Evolutionary conservation across 768 basidiomycete species (phyloP).

Genomic region (Amanita rubescens): DNA sequence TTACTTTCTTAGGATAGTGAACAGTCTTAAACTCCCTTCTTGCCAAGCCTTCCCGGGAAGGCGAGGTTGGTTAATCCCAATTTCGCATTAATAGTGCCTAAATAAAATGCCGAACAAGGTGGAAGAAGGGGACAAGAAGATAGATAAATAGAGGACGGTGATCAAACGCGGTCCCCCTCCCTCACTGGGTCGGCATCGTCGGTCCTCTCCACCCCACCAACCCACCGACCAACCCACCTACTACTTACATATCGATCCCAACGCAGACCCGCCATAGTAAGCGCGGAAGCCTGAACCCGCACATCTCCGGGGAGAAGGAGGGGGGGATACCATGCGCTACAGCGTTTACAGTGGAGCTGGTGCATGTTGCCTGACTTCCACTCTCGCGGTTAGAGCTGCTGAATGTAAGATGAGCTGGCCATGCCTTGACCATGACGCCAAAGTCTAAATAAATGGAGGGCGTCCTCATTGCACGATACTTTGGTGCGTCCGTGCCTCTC

Average conservation of each 20-base stretch:
- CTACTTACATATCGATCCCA: no score
- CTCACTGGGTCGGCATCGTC: neutral
- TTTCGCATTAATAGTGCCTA: neutral
- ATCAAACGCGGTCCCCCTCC: neutral
- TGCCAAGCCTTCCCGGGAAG: neutral
- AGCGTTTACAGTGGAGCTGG: neutral
- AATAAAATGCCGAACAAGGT: neutral
- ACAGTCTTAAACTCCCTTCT: neutral
- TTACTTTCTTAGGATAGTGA: no score
- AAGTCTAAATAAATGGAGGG: slow-evolving; percentile 3
- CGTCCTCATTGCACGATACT: neutral
- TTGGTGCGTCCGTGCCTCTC: neutral
- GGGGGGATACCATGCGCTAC: neutral
- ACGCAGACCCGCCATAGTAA: neutral
- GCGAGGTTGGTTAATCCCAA: neutral
- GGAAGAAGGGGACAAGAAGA: neutral
- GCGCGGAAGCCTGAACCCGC: neutral
- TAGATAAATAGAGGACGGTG: neutral
- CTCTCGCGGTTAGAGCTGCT: neutral
- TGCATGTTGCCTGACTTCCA: neutral
- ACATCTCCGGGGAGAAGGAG: neutral
- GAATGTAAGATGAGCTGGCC: neutral
- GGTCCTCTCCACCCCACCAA: neutral
- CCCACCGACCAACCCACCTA: no score
- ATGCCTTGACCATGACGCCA: neutral